A percentile compares a stretch with the other conserved stretches of the same genome.
These are phyloP conservation scores for Pythium coloratum DNA, from an alignment of 352 stramenopile species.

Conservation along the genomic window DNA sequence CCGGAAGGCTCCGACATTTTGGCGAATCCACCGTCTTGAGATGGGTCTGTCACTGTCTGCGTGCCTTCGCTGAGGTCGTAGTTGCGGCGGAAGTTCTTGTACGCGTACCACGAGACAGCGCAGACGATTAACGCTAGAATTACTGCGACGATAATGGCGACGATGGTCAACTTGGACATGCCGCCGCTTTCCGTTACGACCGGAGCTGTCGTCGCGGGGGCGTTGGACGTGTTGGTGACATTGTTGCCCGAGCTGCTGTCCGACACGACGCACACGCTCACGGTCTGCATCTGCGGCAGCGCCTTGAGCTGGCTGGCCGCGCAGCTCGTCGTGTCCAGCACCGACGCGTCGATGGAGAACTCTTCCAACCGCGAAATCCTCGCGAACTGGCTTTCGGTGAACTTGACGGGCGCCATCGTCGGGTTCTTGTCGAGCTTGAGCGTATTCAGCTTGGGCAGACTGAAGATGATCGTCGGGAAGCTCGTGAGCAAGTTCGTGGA, in stretches of 20 bases:
- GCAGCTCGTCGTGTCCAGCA: conserved; percentile 18
- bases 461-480: conserved; percentile 17
- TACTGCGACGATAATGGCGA: conserved; percentile 1
- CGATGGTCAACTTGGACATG: conserved; percentile 4
- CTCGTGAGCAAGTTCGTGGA: conserved; percentile 18
- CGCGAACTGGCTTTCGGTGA: conserved; percentile 14
- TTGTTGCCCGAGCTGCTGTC: not conserved
- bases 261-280: conserved; percentile 13
- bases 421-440: conserved; percentile 22
- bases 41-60: not conserved
- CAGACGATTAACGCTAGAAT: conserved; percentile 2
- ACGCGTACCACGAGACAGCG: not conserved
- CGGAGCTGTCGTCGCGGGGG: not conserved
- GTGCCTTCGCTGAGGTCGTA: not conserved
- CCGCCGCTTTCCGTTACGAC: not conserved
- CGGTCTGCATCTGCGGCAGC: not conserved
- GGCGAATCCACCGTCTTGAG: not conserved
- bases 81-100: not conserved
- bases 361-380: conserved; percentile 7
- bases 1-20: conserved; percentile 1
- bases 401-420: conserved; percentile 10
- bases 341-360: conserved; percentile 14
- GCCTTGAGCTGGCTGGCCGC: conserved; percentile 12
- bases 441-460: conserved; percentile 12
- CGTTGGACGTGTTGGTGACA: not conserved